A percentile compares a stretch with the other conserved stretches of the same genome.
Conservation (phyloP, 768 basidiomycete species). For the Dioszegia crocea region DNA sequence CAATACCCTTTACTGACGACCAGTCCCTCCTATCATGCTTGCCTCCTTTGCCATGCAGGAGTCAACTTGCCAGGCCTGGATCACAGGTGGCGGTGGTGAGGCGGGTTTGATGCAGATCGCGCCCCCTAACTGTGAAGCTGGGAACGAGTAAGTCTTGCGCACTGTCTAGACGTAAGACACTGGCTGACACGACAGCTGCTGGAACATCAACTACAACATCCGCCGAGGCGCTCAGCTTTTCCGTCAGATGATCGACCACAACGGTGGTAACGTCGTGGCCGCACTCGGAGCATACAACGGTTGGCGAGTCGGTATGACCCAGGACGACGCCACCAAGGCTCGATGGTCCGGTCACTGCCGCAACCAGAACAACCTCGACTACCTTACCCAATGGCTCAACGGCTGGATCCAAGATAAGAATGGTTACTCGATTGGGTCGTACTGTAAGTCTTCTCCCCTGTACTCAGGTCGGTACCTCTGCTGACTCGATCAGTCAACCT, state of each 20-base stretch:
- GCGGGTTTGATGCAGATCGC: slow-evolving; percentile 85
- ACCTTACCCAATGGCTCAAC: slow-evolving; percentile 49
- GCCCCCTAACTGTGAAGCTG: slow-evolving; percentile 62
- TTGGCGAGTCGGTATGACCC: slow-evolving; percentile 44
- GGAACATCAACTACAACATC: slow-evolving; percentile 61
- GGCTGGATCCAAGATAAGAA: slow-evolving; percentile 45
- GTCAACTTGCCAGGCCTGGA: slow-evolving; percentile 63
- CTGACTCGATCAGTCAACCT: slow-evolving; percentile 21
- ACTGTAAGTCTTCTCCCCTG: slow-evolving; percentile 23
- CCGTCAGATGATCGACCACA: slow-evolving; percentile 26
- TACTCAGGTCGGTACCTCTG: neutral
- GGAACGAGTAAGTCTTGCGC: slow-evolving; percentile 1
- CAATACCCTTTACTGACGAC: neutral
- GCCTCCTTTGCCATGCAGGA: slow-evolving; percentile 90
- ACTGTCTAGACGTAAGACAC: neutral
- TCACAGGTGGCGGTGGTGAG: slow-evolving; percentile 71
- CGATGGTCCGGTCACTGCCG: slow-evolving; percentile 55
- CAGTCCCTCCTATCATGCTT: slow-evolving; percentile 68
- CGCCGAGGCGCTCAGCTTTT: slow-evolving; percentile 57
- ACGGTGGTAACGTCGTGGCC: slow-evolving; percentile 42
- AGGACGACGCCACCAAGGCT: slow-evolving; percentile 50
- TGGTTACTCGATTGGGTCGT: slow-evolving; percentile 32
- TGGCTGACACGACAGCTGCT: slow-evolving; percentile 30
- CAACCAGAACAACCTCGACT: slow-evolving; percentile 78
- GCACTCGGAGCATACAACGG: slow-evolving; percentile 63